Evolutionary conservation across 306 rosid species (phyloP).

Genomic region (Hylodesmum podocarpum): DNA sequence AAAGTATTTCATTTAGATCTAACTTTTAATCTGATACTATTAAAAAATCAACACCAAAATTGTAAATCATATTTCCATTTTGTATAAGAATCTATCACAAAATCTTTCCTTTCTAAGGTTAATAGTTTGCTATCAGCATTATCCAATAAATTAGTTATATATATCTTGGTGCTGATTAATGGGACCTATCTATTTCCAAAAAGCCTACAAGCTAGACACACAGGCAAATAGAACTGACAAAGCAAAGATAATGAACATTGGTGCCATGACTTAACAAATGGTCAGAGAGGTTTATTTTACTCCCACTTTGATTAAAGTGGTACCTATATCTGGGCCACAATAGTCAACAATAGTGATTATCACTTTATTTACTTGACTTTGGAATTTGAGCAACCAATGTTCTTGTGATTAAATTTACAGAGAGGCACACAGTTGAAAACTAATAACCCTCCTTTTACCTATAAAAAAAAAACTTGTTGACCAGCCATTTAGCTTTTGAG

Average conservation of each 20-base stretch:
- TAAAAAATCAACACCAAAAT: no score
- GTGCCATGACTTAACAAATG: constrained; percentile 12
- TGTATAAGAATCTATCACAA: neutral
- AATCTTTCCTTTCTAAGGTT: neutral
- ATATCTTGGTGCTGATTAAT: neutral
- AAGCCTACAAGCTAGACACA: neutral
- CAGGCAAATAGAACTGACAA: neutral
- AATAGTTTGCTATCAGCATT: neutral
- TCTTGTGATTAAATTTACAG: neutral
- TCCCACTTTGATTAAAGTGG: constrained; percentile 24
- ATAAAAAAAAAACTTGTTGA: neutral
- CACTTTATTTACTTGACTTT: neutral
- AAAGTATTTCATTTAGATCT: no score
- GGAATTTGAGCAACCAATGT: neutral
- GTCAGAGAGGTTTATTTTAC: neutral
- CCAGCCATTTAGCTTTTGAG: neutral
- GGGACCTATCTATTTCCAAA: constrained; percentile 14
- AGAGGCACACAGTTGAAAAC: neutral
- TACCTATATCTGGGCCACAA: neutral
- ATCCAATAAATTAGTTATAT: neutral
- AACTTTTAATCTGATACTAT: no score
- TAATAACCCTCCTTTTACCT: neutral
- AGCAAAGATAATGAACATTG: neutral
- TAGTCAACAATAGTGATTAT: constrained; percentile 5
- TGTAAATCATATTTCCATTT: no score